Percentiles rank a stretch among this genome's conserved stretches.
These are phyloP conservation scores for Mortierella sp. DNA, from an alignment of 371 early-diverging fungal genomes.

Conservation along the genomic window DNA sequence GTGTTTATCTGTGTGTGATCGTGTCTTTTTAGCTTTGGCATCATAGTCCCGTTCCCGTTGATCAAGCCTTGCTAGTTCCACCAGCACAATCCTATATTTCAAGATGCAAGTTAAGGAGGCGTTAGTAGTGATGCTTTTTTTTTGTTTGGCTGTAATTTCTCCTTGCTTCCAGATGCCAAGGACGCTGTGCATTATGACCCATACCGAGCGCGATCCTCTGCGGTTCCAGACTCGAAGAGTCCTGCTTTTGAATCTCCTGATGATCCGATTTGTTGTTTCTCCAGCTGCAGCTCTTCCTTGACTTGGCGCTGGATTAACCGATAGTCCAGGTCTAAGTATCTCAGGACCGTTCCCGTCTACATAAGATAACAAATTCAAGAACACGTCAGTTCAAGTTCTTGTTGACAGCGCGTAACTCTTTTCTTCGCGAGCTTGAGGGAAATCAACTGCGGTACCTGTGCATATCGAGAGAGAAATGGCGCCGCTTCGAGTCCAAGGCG, in stretches of 20 bases:
- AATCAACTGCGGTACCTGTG: conserved; percentile 9
- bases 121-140: neutral
- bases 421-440: too few species aligned
- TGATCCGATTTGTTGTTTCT: conserved; percentile 27
- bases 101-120: neutral
- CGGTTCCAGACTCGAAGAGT: conserved; percentile 36
- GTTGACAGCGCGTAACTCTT: neutral
- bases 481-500: conserved; percentile 15
- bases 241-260: conserved; percentile 2
- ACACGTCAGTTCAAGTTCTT: neutral
- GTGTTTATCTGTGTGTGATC: neutral
- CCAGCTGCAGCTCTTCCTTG: conserved; percentile 48
- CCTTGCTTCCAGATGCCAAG: neutral
- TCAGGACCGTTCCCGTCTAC: conserved; percentile 29
- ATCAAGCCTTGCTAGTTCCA: conserved; percentile 23
- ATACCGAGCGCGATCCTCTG: conserved; percentile 52
- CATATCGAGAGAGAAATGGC: conserved; percentile 18
- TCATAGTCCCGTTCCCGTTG: conserved; percentile 12
- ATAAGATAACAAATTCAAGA: neutral
- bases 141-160: neutral
- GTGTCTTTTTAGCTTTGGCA: neutral
- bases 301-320: conserved; percentile 50
- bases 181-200: neutral
- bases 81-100: conserved; percentile 31
- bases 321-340: conserved; percentile 39